These are phyloP conservation scores for Eucalyptus sp. DNA, from an alignment of 345 rosid genomes.

Conservation along the genomic window DNA sequence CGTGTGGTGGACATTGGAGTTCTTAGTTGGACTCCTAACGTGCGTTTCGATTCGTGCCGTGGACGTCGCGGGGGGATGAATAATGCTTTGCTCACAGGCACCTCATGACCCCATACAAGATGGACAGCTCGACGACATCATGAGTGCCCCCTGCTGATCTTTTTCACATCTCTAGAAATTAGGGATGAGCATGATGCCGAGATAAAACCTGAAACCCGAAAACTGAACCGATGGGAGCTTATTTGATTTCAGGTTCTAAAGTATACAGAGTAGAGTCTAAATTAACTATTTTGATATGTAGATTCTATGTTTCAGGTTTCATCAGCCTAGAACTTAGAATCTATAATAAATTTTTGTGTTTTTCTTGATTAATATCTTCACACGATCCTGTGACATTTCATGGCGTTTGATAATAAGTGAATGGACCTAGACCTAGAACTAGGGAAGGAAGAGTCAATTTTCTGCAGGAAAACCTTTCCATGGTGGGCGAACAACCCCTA, in stretches of 20 bases:
- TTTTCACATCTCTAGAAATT: background rate
- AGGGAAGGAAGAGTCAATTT: no score
- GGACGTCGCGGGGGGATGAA: background rate
- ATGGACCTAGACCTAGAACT: no score
- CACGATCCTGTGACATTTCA: accelerated
- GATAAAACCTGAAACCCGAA: no score
- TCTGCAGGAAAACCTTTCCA: no score
- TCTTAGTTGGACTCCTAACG: background rate
- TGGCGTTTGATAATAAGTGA: accelerated
- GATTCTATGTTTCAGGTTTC: accelerated
- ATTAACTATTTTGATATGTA: no score
- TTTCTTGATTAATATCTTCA: no score
- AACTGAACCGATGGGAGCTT: accelerated
- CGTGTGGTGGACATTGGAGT: background rate
- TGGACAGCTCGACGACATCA: background rate
- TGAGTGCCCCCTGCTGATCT: background rate
- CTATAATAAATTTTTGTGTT: accelerated
- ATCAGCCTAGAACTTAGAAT: accelerated
- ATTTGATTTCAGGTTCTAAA: no score
- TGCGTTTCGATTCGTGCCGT: background rate
- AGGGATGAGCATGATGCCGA: no score
- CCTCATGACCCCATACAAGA: constrained; percentile 10
- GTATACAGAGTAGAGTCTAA: accelerated
- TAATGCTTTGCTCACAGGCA: background rate
- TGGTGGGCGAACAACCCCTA: no score